Percentiles rank a stretch among this genome's conserved stretches.
Conservation (phyloP, 2,329 filamentous ascomycete species). For the Hypocreales sp. region DNA sequence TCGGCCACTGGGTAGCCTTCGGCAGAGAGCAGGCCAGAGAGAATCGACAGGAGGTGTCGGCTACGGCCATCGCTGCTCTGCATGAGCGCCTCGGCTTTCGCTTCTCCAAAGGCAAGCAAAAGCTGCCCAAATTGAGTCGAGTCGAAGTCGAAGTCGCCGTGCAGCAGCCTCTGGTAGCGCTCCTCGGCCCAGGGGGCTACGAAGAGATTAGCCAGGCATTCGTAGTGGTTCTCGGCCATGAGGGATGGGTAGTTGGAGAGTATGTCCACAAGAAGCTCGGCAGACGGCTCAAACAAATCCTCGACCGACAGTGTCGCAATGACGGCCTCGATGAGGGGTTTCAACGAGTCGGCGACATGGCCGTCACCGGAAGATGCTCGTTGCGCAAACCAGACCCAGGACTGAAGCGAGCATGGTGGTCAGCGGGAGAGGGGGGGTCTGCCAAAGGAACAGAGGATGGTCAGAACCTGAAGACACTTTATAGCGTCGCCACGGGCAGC, state of each 20-base stretch:
- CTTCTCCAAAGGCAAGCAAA: slow-evolving; percentile 53
- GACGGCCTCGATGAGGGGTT: slow-evolving; percentile 40
- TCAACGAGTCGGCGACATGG: slow-evolving; percentile 41
- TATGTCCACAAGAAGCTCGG: slow-evolving; percentile 50
- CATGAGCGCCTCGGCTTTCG: slow-evolving; percentile 44
- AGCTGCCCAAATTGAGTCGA: slow-evolving; percentile 50
- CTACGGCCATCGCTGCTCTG: slow-evolving; percentile 32
- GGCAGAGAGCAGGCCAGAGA: slow-evolving; percentile 51
- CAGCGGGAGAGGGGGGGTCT: too few relatives aligned
- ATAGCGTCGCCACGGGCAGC: slow-evolving; percentile 38
- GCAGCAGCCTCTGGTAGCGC: slow-evolving; percentile 37
- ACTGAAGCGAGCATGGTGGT: slow-evolving; percentile 25
- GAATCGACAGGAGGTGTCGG: slow-evolving; percentile 35
- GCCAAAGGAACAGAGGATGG: too few relatives aligned
- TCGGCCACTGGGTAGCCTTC: slow-evolving; percentile 54
- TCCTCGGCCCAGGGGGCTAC: slow-evolving; percentile 41
- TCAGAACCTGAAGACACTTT: slow-evolving; percentile 48
- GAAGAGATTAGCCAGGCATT: slow-evolving; percentile 41
- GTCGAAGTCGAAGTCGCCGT: slow-evolving; percentile 48
- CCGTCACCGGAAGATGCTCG: slow-evolving; percentile 41
- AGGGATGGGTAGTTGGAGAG: slow-evolving; percentile 50
- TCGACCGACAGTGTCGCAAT: slow-evolving; percentile 45
- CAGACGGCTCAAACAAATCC: slow-evolving; percentile 40
- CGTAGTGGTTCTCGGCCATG: slow-evolving; percentile 41
- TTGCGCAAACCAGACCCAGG: slow-evolving; percentile 63